These are phyloP conservation scores for Echeveria elegans DNA, from an alignment of 164 flowering plant species.

Conservation along the genomic window DNA sequence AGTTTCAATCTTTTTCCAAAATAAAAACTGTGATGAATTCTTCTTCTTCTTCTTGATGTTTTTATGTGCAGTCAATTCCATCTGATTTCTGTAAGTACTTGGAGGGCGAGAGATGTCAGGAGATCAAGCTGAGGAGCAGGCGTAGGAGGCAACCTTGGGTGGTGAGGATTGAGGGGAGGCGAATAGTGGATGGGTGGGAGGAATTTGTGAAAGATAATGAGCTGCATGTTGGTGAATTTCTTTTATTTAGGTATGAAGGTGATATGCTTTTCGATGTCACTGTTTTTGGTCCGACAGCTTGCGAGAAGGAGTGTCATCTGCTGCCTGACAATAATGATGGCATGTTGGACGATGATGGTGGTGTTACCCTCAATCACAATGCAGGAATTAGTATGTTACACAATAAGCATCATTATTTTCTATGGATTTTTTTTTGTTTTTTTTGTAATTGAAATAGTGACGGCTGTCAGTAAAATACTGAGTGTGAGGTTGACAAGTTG, in stretches of 20 bases:
- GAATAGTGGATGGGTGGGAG: slow-evolving; percentile 6
- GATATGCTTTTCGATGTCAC: slow-evolving; percentile 7
- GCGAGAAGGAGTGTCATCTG: neutral
- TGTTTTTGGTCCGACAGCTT: neutral
- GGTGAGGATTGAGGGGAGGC: slow-evolving; percentile 5
- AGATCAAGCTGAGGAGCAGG: slow-evolving; percentile 1
- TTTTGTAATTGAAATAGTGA: neutral
- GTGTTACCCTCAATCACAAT: neutral
- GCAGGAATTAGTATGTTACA: neutral
- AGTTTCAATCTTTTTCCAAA: neutral
- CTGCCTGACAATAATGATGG: neutral
- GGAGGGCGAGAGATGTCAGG: neutral
- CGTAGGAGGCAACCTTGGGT: neutral
- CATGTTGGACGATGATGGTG: neutral
- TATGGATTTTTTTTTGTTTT: neutral
- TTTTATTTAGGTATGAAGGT: slow-evolving; percentile 8
- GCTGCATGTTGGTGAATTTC: neutral
- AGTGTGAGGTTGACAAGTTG: neutral
- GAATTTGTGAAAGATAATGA: slow-evolving; percentile 3
- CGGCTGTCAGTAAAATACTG: neutral
- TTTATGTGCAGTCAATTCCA: slow-evolving; percentile 6
- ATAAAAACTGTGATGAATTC: neutral
- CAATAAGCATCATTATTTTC: neutral
- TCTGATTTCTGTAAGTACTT: slow-evolving; percentile 4
- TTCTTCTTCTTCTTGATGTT: neutral